Conservation (phyloP, 108 stramenopile genomes). For the Heterococcus sp. region DNA sequence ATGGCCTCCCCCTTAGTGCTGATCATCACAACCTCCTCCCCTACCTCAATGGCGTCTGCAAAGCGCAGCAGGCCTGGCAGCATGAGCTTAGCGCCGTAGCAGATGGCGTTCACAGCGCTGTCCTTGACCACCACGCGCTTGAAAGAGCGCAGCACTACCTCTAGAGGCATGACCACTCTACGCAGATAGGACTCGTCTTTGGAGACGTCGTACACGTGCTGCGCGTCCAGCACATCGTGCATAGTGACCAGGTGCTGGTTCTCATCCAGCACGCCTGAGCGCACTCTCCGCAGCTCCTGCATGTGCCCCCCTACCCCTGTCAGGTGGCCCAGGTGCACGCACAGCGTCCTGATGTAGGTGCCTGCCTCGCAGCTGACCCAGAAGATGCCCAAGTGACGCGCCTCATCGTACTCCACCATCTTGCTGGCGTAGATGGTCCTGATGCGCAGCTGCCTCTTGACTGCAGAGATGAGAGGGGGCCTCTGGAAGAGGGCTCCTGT, state of each 20-base stretch:
- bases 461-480: constrained; percentile 97
- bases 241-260: constrained; percentile 90
- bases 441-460: constrained; percentile 97
- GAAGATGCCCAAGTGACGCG: constrained; percentile 80
- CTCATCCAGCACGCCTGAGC: constrained; percentile 86
- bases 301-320: constrained; percentile 98
- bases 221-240: constrained; percentile 99
- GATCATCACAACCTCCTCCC: constrained; percentile 96
- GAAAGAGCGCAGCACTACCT: constrained; percentile 87
- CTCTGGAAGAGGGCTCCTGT: constrained; percentile 98
- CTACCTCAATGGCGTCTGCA: constrained; percentile 93
- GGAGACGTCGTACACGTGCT: constrained; percentile 92
- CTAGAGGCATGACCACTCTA: constrained; percentile 93
- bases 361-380: constrained; percentile 87
- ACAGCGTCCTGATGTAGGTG: constrained; percentile 97
- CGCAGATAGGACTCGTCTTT: constrained; percentile 98
- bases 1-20: constrained; percentile 82
- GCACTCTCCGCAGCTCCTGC: constrained; percentile 95
- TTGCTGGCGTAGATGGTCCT: constrained; percentile 95
- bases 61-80: constrained; percentile 96
- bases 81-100: constrained; percentile 99
- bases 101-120: constrained; percentile 97
- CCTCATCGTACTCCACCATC: constrained; percentile 89
- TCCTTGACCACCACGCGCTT: constrained; percentile 99
- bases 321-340: constrained; percentile 94